These are phyloP conservation scores for Daldinia bambusicola DNA, from an alignment of 495 filamentous ascomycete species.

Conservation along the genomic window DNA sequence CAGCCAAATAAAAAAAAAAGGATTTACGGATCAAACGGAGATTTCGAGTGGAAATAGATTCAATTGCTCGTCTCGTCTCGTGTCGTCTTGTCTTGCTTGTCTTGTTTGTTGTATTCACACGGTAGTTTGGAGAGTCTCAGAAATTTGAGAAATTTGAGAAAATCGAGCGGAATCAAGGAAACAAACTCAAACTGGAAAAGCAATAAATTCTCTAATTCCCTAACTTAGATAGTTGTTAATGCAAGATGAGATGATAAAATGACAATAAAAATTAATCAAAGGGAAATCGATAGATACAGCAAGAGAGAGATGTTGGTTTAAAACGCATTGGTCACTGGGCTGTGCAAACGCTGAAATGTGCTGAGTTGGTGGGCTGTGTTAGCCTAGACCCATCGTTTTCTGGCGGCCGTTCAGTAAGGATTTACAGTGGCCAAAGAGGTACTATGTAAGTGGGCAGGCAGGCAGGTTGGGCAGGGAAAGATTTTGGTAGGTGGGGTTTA, in stretches of 20 bases:
- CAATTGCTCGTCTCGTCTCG: neutral
- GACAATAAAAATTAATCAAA: constrained; percentile 2
- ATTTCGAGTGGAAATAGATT: neutral
- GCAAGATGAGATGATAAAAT: constrained; percentile 8
- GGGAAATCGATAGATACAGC: neutral
- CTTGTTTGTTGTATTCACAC: constrained; percentile 1
- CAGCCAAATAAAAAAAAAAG: constrained; percentile 28
- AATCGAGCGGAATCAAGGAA: constrained; percentile 16
- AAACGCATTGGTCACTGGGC: constrained; percentile 16
- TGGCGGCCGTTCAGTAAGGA: constrained; percentile 24
- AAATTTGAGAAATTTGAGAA: neutral
- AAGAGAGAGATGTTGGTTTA: neutral
- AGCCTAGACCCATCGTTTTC: constrained; percentile 21
- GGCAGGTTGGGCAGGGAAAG: neutral
- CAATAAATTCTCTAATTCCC: too few relatives aligned
- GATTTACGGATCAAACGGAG: constrained; percentile 13
- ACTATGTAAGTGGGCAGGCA: constrained; percentile 25
- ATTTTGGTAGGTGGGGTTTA: constrained; percentile 10
- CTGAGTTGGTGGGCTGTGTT: constrained; percentile 32
- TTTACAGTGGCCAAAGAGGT: constrained; percentile 14
- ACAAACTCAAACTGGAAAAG: constrained; percentile 6
- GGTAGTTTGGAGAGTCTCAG: too few relatives aligned
- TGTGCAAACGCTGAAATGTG: constrained; percentile 19
- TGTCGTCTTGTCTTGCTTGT: too few relatives aligned
- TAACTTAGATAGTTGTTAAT: constrained; percentile 18